Base-by-base conservation (phyloP, 495 filamentous ascomycete species). In the Peziza echinospora region DNA sequence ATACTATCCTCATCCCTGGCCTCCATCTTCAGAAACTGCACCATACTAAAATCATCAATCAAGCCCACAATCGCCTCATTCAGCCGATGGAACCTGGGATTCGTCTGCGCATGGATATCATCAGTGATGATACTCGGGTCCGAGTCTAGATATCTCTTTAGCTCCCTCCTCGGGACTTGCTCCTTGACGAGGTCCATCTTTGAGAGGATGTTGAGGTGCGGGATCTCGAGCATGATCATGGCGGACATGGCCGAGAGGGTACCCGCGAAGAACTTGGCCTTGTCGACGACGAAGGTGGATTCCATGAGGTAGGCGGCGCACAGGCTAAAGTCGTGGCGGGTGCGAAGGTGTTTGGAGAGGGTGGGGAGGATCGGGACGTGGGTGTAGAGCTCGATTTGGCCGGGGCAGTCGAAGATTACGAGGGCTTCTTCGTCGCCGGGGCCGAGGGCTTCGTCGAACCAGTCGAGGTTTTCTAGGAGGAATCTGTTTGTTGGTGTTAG, bases 351-450 rank as follows among this genome's bases (percentile, higher is more conserved):
- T 54, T 75, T 77, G 45, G 82, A 75, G 30, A 97, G 71, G n/a
- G 72, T 75, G 2, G 89, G 89, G 21, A 97, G 65, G 55, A 96
- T 77, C 10, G 89, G 89, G 24, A 94, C 78, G 59, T 97, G 89
- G 10, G 89, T 94, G 67, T 96, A 97, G 24, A 97, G 80, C 64
- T 97, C 89, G 63, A 97, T 94, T 64, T 97, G 89, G 44, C 89
- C 89, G 0, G 89, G 89, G 80, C 94, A 93, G 63, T 97, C 89
- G 67, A 97, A 83, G 43, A 97, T 79, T 58, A 93, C 89, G 37
- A 97, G 68, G 62, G 91, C 93, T 56, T 97, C 89, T 51, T 97
- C 89, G 5, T 80, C 82, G 13, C 92, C 67, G 26, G 78, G 72
- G 50, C 92, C 83, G 8, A 94, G 73, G 0, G 75, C 69, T 45